A percentile compares a stretch with the other conserved stretches of the same genome.
These are phyloP conservation scores for Schizosaccharomyces osmophilus DNA, from an alignment of 805 yeast species.

Conservation along the genomic window DNA sequence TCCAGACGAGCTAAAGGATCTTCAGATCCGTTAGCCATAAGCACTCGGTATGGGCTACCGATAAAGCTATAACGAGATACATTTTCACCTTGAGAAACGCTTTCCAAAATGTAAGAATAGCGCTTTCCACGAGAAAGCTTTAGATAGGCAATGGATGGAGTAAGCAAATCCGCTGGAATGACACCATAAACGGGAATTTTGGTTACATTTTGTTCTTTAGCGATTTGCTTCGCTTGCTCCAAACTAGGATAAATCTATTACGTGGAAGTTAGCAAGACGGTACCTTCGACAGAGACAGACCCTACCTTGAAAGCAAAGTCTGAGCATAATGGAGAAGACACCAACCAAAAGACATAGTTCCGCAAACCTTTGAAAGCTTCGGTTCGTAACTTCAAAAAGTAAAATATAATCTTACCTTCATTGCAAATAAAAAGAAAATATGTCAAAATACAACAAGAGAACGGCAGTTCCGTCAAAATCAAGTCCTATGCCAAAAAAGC, in stretches of 20 bases:
- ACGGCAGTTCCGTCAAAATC: too few relatives aligned
- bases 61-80: conserved; percentile 78
- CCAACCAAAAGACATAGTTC: too few relatives aligned
- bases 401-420: too few relatives aligned
- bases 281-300: too few relatives aligned
- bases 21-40: conserved; percentile 44
- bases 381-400: too few relatives aligned
- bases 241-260: not conserved
- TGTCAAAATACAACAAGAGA: too few relatives aligned
- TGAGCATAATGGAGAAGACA: too few relatives aligned
- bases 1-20: conserved; percentile 68
- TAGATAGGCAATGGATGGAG: conserved; percentile 77
- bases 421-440: too few relatives aligned
- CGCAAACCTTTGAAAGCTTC: too few relatives aligned
- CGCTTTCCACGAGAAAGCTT: conserved; percentile 29
- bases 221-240: not conserved
- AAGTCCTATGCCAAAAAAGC: too few relatives aligned
- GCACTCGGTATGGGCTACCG: conserved; percentile 66
- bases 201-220: not conserved
- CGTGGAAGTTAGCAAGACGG: too few relatives aligned
- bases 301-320: too few relatives aligned
- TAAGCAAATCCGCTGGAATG: conserved; percentile 50
- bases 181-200: conserved; percentile 60
- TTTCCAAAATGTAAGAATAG: conserved; percentile 65
- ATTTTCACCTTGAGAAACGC: conserved; percentile 71